phyloP scores from a whole-genome alignment of 1,139 yeast genomes.

The Candida tetrigidarum region DNA sequence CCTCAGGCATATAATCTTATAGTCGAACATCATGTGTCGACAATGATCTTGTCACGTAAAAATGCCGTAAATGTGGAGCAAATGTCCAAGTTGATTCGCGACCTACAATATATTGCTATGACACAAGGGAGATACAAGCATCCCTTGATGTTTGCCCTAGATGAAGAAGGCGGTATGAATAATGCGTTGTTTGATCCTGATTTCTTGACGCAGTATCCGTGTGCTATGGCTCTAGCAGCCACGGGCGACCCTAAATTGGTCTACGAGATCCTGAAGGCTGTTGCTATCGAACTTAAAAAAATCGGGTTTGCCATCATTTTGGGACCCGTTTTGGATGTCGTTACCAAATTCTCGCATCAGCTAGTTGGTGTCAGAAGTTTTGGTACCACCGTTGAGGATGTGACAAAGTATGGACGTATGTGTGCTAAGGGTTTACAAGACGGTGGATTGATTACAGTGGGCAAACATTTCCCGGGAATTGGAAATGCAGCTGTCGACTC shows the following conservation, averaged over 20 bases:
- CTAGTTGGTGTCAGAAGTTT: conserved; percentile 66
- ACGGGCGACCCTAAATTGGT: conserved; percentile 55
- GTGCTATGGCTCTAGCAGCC: conserved; percentile 69
- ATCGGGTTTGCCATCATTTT: conserved; percentile 61
- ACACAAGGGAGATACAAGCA: conserved; percentile 53
- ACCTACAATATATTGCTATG: conserved; percentile 59
- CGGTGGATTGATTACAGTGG: conserved; percentile 62
- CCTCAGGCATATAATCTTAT: conserved; percentile 61
- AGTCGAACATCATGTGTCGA: conserved; percentile 55
- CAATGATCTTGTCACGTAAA: conserved; percentile 60
- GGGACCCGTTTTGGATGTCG: conserved; percentile 70
- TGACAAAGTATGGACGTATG: conserved; percentile 56
- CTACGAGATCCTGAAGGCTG: conserved; percentile 57
- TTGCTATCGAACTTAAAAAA: conserved; percentile 55
- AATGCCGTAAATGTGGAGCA: conserved; percentile 58
- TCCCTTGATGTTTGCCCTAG: conserved; percentile 74
- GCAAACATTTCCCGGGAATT: conserved; percentile 71
- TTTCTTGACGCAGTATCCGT: conserved; percentile 61
- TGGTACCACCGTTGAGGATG: conserved; percentile 66
- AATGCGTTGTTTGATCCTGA: conserved; percentile 60
- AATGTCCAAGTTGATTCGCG: conserved; percentile 53
- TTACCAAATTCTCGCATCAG: conserved; percentile 59
- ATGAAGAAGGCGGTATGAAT: conserved; percentile 82
- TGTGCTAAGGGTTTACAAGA: conserved; percentile 58
- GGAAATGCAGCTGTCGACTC: conserved; percentile 66